Percentiles rank a stretch among this genome's conserved stretches.
phyloP scores from a whole-genome alignment of 2,329 filamentous ascomycete species.

The Cytospora mali region DNA sequence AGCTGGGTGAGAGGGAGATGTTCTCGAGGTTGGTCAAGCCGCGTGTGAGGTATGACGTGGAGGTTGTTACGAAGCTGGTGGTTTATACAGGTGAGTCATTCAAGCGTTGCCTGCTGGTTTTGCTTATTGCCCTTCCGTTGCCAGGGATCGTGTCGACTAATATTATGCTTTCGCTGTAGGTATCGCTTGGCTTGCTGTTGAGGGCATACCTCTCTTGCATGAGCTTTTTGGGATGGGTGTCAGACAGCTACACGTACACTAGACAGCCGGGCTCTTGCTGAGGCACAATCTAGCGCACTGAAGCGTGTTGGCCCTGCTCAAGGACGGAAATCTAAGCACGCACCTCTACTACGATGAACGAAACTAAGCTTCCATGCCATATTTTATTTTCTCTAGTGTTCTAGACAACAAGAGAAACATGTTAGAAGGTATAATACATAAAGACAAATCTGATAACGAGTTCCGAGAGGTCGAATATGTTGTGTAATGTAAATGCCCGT shows the following conservation, averaged over 20 bases:
- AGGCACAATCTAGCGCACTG: neutral
- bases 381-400: neutral
- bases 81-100: conserved; percentile 79
- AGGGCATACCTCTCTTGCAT: conserved; percentile 73
- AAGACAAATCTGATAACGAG: neutral
- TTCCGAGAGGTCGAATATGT: neutral
- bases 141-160: neutral
- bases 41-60: conserved; percentile 94
- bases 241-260: conserved; percentile 39
- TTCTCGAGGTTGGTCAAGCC: conserved; percentile 84
- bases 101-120: neutral
- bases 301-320: neutral
- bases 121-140: conserved; percentile 1
- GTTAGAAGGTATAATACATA: neutral
- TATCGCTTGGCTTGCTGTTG: conserved; percentile 80
- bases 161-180: conserved; percentile 48
- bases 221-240: conserved; percentile 58
- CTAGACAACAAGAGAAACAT: neutral
- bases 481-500: neutral
- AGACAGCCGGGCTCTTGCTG: neutral
- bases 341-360: neutral
- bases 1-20: conserved; percentile 72
- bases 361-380: neutral
- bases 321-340: neutral
- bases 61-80: conserved; percentile 94